Conservation (phyloP, 345 rosid species). For the Corchorus olitorius region DNA sequence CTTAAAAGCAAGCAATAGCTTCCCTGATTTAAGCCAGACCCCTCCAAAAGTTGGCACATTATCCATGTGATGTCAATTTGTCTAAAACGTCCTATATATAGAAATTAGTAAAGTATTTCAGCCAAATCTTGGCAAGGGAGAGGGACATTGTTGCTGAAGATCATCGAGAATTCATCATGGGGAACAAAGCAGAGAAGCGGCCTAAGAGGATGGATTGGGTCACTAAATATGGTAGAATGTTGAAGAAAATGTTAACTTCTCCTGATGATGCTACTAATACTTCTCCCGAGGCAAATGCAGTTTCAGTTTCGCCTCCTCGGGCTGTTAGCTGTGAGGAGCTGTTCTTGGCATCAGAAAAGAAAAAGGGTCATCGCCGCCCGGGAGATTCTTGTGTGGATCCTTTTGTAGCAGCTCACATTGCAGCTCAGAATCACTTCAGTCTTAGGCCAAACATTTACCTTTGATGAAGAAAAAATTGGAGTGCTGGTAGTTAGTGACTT, state of each 20-base stretch:
- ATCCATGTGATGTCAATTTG: background rate
- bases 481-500: background rate
- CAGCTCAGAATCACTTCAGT: conserved; percentile 40
- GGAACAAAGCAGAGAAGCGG: background rate
- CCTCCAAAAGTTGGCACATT: background rate
- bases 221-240: background rate
- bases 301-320: background rate
- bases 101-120: background rate
- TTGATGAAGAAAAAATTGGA: conserved; percentile 3
- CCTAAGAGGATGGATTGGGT: background rate
- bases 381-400: conserved; percentile 9
- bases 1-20: background rate
- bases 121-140: background rate
- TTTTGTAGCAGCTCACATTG: conserved; percentile 22
- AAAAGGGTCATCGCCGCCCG: background rate
- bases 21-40: no score
- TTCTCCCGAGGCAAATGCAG: background rate
- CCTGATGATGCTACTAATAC: background rate
- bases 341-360: conserved; percentile 24
- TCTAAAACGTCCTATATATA: background rate
- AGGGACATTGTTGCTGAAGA: background rate
- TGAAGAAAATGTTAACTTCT: background rate
- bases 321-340: conserved; percentile 41
- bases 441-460: conserved; percentile 23
- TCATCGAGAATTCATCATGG: background rate